Conservation (phyloP, 2,329 filamentous ascomycete genomes). For the Epichloe uncinata region DNA sequence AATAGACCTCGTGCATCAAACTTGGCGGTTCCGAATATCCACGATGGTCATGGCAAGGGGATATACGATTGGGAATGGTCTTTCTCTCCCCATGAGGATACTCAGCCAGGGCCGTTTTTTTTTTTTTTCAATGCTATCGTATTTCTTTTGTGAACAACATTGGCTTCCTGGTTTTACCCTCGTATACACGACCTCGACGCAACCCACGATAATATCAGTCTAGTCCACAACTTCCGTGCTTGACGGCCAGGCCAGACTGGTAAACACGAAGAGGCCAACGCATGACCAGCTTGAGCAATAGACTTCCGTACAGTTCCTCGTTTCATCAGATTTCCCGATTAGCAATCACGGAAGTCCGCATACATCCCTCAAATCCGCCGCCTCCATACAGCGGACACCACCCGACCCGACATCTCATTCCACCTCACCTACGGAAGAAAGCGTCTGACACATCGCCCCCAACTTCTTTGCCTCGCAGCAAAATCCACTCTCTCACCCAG, state of each 20-base stretch:
- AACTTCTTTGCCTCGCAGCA: background rate
- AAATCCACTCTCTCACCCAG: constrained; percentile 7
- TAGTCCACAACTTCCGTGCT: too few species aligned
- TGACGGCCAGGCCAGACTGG: too few species aligned
- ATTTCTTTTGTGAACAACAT: background rate
- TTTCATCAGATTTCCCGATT: too few species aligned
- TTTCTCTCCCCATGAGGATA: background rate
- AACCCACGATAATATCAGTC: too few species aligned
- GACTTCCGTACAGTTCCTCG: too few species aligned
- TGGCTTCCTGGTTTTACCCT: too few species aligned
- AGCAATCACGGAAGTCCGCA: too few species aligned
- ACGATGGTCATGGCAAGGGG: background rate
- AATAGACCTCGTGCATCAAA: constrained; percentile 19
- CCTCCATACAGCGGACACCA: background rate
- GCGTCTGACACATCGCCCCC: background rate
- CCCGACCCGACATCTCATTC: too few species aligned
- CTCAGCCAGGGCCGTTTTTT: background rate
- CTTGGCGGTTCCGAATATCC: background rate
- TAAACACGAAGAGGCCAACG: too few species aligned
- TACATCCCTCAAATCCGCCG: background rate
- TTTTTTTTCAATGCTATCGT: too few species aligned
- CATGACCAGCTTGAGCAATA: too few species aligned
- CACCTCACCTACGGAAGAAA: background rate
- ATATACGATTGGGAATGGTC: background rate
- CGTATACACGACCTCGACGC: too few species aligned